These are phyloP conservation scores for Aspergillus puulaauensis DNA, from an alignment of 2,329 filamentous ascomycete species.

Conservation along the genomic window DNA sequence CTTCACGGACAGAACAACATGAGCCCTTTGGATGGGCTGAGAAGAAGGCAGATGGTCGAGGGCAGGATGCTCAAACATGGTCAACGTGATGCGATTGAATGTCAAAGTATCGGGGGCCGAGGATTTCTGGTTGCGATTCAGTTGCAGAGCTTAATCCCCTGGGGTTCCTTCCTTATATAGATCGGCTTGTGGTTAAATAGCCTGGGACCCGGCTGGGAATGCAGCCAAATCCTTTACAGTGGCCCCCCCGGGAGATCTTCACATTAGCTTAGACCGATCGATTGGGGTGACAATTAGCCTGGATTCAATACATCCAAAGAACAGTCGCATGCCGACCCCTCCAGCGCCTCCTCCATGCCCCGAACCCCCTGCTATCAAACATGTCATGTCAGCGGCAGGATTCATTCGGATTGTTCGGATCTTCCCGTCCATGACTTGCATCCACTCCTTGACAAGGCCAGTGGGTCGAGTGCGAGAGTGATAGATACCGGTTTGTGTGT, in stretches of 20 bases:
- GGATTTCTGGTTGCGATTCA: constrained; percentile 10
- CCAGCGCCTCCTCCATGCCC: constrained; percentile 5
- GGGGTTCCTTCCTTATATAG: constrained; percentile 20
- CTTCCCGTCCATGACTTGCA: constrained; percentile 27
- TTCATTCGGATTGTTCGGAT: constrained; percentile 21
- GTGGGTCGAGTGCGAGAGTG: constrained; percentile 11
- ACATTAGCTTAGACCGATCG: constrained; percentile 22
- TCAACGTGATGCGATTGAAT: constrained; percentile 8
- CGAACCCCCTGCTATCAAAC: constrained; percentile 19
- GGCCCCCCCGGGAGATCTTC: constrained; percentile 24
- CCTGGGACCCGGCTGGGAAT: constrained; percentile 5
- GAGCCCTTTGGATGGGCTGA: constrained; percentile 5
- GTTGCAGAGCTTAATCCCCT: constrained; percentile 16
- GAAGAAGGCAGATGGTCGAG: neutral
- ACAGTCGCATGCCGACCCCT: constrained; percentile 15
- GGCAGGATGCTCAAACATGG: constrained; percentile 4
- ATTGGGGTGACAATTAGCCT: constrained; percentile 17
- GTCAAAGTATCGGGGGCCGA: neutral
- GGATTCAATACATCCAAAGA: constrained; percentile 22
- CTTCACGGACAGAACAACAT: neutral
- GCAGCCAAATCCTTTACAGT: constrained; percentile 9
- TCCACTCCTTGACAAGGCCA: constrained; percentile 13
- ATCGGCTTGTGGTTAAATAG: constrained; percentile 8
- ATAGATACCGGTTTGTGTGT: constrained; percentile 14
- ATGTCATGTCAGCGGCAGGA: constrained; percentile 19